Conservation (phyloP, 2,329 filamentous ascomycete species). For the Trichophyton verrucosum region DNA sequence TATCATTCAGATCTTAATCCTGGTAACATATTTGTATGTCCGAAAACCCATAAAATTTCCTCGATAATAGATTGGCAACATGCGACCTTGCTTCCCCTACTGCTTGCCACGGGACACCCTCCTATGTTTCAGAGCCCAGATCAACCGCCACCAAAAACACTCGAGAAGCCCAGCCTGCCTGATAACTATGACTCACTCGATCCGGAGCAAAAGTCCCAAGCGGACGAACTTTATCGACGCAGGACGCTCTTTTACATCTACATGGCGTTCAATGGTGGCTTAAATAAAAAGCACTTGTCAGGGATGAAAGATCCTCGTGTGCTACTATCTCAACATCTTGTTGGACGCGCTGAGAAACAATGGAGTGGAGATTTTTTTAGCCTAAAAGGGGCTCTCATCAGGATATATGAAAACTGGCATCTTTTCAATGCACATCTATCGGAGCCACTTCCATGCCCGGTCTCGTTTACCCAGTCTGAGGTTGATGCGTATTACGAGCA, state of each 20-base stretch:
- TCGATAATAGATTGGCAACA: conserved; percentile 14
- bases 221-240: conserved; percentile 12
- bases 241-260: conserved; percentile 9
- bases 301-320: conserved; percentile 8
- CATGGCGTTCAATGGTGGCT: conserved; percentile 7
- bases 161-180: conserved; percentile 7
- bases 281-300: conserved; percentile 9
- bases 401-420: conserved; percentile 10
- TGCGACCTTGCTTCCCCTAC: conserved; percentile 8
- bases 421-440: conserved; percentile 4
- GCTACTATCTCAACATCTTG: conserved; percentile 6
- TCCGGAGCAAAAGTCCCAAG: conserved; percentile 7
- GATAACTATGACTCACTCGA: conserved; percentile 5
- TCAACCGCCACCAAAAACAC: not conserved
- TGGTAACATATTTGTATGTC: conserved; percentile 10
- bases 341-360: conserved; percentile 8
- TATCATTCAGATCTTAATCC: conserved; percentile 9
- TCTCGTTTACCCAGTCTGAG: conserved; percentile 8
- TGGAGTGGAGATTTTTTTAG: conserved; percentile 10
- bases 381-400: conserved; percentile 8
- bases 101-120: conserved; percentile 12
- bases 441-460: conserved; percentile 5
- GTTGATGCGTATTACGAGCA: conserved; percentile 5
- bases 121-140: conserved; percentile 9
- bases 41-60: conserved; percentile 5